Evolutionary conservation across 2,329 filamentous ascomycete species (phyloP), one percentile per base, ranked within the genome.

Genomic region (Cadophora sp.): DNA sequence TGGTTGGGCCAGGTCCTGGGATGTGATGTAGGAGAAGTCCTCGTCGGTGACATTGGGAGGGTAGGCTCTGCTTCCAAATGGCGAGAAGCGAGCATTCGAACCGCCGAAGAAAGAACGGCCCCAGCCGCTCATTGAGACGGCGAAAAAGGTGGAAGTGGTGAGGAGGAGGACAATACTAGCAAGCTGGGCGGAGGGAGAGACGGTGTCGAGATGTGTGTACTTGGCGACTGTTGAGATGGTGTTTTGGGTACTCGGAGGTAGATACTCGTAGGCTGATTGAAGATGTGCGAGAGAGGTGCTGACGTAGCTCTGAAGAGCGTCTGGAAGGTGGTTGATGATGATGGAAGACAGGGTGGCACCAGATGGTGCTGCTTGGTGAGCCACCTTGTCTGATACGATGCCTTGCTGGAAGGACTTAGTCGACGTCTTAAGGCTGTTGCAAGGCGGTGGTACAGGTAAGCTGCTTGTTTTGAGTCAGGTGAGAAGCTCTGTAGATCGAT

Each of bases 11-110:
- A 94, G 79, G 75, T 94, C 91, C 75, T 92, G 88, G 31, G 89
- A 89, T n/a, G 91, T 93, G 77, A 94, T 94, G 82, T 95, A 94
- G 77, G 88, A 91, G 79, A 89, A 95, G 81, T 94, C 92, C 40
- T 90, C 87, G 73, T 93, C 91, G 74, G 88, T 91, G 68, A 94
- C 89, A 72, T 89, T 85, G 37, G 89, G 86, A 11, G 84, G 80
- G 51, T 83, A 82, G 56, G 69, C 64, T 68, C 76, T 70, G 48
- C 75, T 75, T 62, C 76, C 74, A 68, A 78, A 79, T 7, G 77
- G 77, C 51, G 76, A 77, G 53, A 76, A 68, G 50, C 75, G 68
- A 27, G 73, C 51, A 24, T 70, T 68, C 24, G 67, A 66, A 59
- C 74, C 72, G 53, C 74, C 73, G 71, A 74, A 77, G 67, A 74